A percentile compares a stretch with the other conserved stretches of the same genome.
Evolutionary conservation across 2,329 filamentous ascomycete genomes (phyloP).

Genomic region (Penicillium sclerotiorum): DNA sequence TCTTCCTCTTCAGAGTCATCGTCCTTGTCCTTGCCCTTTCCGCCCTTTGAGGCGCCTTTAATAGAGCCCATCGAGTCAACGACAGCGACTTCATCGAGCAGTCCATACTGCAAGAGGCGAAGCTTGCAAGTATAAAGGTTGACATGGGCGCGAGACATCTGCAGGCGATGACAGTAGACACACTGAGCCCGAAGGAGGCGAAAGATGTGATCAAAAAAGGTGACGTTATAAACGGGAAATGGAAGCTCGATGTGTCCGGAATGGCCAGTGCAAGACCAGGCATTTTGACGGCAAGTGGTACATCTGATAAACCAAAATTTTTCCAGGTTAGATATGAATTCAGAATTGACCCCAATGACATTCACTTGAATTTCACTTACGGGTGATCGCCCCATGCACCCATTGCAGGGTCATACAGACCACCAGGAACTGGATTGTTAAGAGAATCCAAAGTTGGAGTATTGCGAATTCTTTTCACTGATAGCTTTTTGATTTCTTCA

Average conservation of each 20-base stretch:
- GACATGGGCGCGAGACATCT: conserved; percentile 73
- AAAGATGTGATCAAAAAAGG: conserved; percentile 90
- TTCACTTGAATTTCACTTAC: conserved; percentile 61
- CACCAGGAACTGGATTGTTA: conserved; percentile 83
- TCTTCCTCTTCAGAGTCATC: conserved; percentile 69
- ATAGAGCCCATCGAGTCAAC: conserved; percentile 55
- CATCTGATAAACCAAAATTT: conserved; percentile 61
- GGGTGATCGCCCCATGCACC: conserved; percentile 84
- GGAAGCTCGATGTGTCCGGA: conserved; percentile 94
- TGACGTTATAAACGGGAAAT: conserved; percentile 91
- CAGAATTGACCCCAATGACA: too few relatives aligned
- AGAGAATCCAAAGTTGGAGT: conserved; percentile 92
- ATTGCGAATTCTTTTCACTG: conserved; percentile 92
- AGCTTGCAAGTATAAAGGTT: conserved; percentile 83
- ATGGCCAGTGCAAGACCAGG: conserved; percentile 84
- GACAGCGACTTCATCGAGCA: conserved; percentile 68
- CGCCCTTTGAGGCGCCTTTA: conserved; percentile 49
- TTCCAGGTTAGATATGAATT: conserved; percentile 17
- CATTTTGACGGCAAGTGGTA: conserved; percentile 85
- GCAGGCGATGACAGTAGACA: conserved; percentile 85
- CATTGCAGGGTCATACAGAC: conserved; percentile 88
- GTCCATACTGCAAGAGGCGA: conserved; percentile 79
- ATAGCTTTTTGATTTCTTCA: conserved; percentile 82
- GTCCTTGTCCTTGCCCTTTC: conserved; percentile 56
- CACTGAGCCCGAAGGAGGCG: conserved; percentile 85